Evolutionary conservation across 1,139 yeast species (phyloP), one percentile per base, ranked within the genome.

Genomic region (Zygosaccharomyces pseudobailii): DNA sequence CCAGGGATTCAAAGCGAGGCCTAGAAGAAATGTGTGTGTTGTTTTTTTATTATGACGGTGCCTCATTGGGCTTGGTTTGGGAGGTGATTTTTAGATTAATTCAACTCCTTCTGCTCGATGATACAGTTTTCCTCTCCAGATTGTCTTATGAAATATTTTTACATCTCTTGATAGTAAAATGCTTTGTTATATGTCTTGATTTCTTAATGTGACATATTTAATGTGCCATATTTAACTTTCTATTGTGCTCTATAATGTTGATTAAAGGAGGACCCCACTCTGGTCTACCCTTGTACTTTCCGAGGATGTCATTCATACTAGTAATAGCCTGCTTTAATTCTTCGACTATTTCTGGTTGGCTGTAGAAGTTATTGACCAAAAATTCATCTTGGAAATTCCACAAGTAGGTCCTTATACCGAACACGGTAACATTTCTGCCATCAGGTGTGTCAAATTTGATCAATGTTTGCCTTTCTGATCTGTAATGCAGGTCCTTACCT

Each of bases 1-100:
- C 64, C 73, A 69, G 67, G 70, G 82, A 79, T 79, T 80, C 85
- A 80, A 80, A 80, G 82, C 80, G 84, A 76, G 70, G 84, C 83
- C 84, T 61, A 80, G 75, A 80, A 39, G 48, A 53, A 57, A 55
- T 47, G 57, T 48, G 51, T 34, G 42, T 41, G 36, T 46, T 48
- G 45, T 43, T 24, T 36, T n/a, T 21, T n/a, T 19, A 30, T 39
- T 40, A 27, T 27, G 22, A 42, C 50, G 49, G 37, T 51, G 48
- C 49, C 52, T 54, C 63, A 53, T 56, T 55, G 56, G 50, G 47
- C 53, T 53, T 54, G 42, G 40, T 39, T 31, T 28, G 40, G 43
- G 40, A 46, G 31, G 48, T 42, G 44, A 43, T 46, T 31, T 41
- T 38, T 40, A 42, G 32, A 34, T 30, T 36, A 40, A 36, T 43